Evolutionary conservation across 768 basidiomycete genomes (phyloP).

Genomic region (Trametes gibbosa): DNA sequence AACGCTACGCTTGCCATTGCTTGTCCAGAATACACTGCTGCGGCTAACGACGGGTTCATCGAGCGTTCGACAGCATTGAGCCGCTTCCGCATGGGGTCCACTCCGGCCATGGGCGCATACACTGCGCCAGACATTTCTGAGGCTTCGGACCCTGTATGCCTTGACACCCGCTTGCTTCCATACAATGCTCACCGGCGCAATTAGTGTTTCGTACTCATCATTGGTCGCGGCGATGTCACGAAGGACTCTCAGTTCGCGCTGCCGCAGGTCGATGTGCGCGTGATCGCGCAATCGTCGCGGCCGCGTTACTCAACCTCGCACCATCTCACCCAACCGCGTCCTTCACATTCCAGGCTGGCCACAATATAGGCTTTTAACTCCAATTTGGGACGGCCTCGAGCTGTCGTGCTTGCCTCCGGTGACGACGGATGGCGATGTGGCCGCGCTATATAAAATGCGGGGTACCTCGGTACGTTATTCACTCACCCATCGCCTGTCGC

Average conservation of each 20-base stretch:
- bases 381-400: not conserved
- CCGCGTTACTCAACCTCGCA: constrained; percentile 17
- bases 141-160: not conserved
- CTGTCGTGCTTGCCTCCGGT: constrained; percentile 3
- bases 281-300: constrained; percentile 20
- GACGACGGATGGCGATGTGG: constrained; percentile 7
- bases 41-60: not conserved
- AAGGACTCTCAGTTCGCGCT: constrained; percentile 6
- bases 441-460: not conserved
- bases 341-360: not conserved
- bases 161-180: not conserved
- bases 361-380: constrained; percentile 2
- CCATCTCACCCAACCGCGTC: constrained; percentile 11
- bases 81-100: not conserved
- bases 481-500: not conserved
- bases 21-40: not conserved
- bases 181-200: not conserved
- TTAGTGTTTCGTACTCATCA: not conserved
- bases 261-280: constrained; percentile 1
- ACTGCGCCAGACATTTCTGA: not conserved
- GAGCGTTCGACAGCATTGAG: not conserved
- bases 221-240: constrained; percentile 2
- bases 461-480: not conserved
- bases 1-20: constrained; percentile 5
- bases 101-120: not conserved